These are phyloP conservation scores for Begonia fuchsioides DNA, from an alignment of 306 rosid genomes.

Conservation along the genomic window DNA sequence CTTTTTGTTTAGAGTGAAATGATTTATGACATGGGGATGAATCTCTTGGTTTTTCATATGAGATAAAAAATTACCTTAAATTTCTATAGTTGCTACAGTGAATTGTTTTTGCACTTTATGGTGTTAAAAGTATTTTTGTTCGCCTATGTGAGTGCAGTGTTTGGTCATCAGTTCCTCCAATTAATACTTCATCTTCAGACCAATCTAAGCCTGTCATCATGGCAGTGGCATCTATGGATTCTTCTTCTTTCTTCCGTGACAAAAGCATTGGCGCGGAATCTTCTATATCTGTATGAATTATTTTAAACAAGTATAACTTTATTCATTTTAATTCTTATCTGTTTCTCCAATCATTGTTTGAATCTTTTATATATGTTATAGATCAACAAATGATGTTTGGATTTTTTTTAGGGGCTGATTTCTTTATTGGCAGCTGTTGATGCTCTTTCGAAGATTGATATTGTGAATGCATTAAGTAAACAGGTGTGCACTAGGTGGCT, in stretches of 20 bases:
- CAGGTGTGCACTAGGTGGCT: constrained; percentile 35
- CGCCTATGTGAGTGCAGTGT: constrained; percentile 77
- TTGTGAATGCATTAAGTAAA: constrained; percentile 43
- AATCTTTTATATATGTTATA: background rate
- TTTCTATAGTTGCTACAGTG: too few relatives aligned
- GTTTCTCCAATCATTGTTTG: constrained; percentile 7
- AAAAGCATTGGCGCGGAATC: constrained; percentile 81
- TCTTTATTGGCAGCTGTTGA: constrained; percentile 73
- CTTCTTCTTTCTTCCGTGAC: constrained; percentile 92
- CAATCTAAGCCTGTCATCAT: constrained; percentile 56
- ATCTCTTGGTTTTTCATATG: too few relatives aligned
- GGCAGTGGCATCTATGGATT: constrained; percentile 74
- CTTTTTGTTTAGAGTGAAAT: too few relatives aligned
- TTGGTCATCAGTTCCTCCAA: constrained; percentile 90
- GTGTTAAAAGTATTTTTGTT: constrained; percentile 15
- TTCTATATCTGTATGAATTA: constrained; percentile 66
- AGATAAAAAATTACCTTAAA: too few relatives aligned
- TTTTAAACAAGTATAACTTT: constrained; percentile 1
- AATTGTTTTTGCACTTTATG: too few relatives aligned
- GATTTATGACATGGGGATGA: too few relatives aligned
- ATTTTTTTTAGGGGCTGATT: constrained; percentile 56
- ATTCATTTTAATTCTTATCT: background rate
- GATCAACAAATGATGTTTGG: constrained; percentile 9
- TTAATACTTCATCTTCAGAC: constrained; percentile 36
- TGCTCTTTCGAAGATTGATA: constrained; percentile 60